Evolutionary conservation across 305 asterid genomes (phyloP).

Genomic region (Stenogyne calaminthoides): DNA sequence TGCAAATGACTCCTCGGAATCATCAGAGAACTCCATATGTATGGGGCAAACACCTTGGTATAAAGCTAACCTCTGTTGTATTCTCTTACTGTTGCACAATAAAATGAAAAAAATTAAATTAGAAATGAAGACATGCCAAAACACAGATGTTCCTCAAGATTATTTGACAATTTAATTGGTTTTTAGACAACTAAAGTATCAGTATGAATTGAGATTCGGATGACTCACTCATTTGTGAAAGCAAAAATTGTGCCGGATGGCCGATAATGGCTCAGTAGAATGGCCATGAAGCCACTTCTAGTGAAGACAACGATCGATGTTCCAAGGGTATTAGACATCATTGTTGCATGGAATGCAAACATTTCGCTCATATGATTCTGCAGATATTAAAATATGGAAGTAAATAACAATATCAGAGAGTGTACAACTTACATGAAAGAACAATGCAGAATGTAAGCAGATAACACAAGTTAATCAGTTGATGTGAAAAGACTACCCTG

Average conservation of each 20-base stretch:
- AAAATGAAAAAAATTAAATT: conserved; percentile 25
- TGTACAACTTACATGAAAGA: not conserved
- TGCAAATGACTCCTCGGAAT: conserved; percentile 78
- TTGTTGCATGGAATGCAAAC: conserved; percentile 95
- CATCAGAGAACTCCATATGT: conserved; percentile 79
- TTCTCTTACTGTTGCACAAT: conserved; percentile 69
- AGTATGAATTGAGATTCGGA: not conserved
- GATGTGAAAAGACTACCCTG: conserved; percentile 21
- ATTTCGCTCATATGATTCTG: conserved; percentile 99
- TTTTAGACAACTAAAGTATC: not conserved
- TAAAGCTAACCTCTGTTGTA: conserved; percentile 88
- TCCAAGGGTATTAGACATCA: conserved; percentile 93
- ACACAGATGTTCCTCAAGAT: not conserved
- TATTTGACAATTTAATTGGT: not conserved
- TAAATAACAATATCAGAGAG: conserved; percentile 6
- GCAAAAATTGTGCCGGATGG: conserved; percentile 97
- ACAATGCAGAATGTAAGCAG: not conserved
- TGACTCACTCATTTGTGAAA: conserved; percentile 91
- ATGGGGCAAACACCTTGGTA: conserved; percentile 96
- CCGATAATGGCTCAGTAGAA: conserved; percentile 90
- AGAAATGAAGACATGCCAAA: not conserved
- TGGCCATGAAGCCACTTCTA: conserved; percentile 91
- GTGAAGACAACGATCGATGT: conserved; percentile 95
- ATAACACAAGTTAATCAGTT: conserved; percentile 19
- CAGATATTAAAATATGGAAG: conserved; percentile 27